These are phyloP conservation scores for Claviceps spartinae DNA, from an alignment of 2,329 filamentous ascomycete species.

Conservation along the genomic window DNA sequence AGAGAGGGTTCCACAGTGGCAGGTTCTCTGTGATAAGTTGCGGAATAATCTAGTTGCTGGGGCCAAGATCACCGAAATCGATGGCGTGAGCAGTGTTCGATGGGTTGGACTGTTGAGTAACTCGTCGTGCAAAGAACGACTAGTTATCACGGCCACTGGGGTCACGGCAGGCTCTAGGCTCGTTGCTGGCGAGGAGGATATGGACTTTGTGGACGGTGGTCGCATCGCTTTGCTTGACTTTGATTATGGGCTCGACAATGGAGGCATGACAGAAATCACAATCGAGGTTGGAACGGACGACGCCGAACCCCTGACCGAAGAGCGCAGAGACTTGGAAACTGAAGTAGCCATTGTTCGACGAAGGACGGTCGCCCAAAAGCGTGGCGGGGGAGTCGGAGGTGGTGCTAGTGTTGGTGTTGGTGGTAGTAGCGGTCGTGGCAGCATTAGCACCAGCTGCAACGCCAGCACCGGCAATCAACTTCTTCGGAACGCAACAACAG, in stretches of 20 bases:
- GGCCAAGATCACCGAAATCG: constrained; percentile 48
- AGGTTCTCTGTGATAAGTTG: constrained; percentile 51
- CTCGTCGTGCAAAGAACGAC: constrained; percentile 35
- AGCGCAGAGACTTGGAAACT: constrained; percentile 58
- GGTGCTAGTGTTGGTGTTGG: too few species aligned
- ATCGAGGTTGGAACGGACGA: constrained; percentile 63
- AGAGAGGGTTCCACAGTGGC: constrained; percentile 48
- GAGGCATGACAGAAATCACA: constrained; percentile 41
- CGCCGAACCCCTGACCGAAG: constrained; percentile 59
- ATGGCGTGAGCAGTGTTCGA: constrained; percentile 53
- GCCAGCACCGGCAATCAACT: constrained; percentile 24
- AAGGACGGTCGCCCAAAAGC: constrained; percentile 54
- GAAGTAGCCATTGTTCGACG: constrained; percentile 69
- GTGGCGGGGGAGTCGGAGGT: constrained; percentile 21
- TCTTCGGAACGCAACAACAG: constrained; percentile 35
- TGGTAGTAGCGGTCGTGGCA: not conserved
- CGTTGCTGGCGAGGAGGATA: constrained; percentile 54
- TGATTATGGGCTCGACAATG: constrained; percentile 45
- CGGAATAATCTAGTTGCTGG: constrained; percentile 61
- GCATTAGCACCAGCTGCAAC: not conserved
- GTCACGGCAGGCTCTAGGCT: constrained; percentile 44
- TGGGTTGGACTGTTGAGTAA: constrained; percentile 50
- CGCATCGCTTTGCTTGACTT: constrained; percentile 64
- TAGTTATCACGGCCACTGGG: constrained; percentile 62
- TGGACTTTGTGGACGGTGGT: constrained; percentile 67